Conservation (phyloP, 192 early-diverging fungal species). For the Coemansia sp. region DNA sequence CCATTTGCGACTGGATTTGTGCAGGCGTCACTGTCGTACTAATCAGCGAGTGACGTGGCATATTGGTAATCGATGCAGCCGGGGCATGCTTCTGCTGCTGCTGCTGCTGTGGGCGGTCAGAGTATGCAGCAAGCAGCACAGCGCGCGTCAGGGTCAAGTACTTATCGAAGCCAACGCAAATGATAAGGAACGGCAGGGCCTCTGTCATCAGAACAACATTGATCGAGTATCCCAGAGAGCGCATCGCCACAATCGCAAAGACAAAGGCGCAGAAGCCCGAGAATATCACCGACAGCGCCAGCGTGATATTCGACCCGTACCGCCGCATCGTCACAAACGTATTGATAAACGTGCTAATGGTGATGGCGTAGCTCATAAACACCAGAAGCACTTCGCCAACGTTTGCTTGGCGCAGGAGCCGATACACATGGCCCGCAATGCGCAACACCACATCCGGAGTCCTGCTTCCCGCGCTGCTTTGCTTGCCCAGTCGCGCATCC, state of each 20-base stretch:
- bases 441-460: slow-evolving; percentile 25
- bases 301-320: slow-evolving; percentile 76
- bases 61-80: not conserved
- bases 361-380: slow-evolving; percentile 75
- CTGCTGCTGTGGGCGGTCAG: slow-evolving; percentile 30
- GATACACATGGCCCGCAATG: slow-evolving; percentile 55
- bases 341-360: slow-evolving; percentile 74
- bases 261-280: slow-evolving; percentile 78
- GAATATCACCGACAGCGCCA: slow-evolving; percentile 69
- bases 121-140: slow-evolving; percentile 62
- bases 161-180: slow-evolving; percentile 90
- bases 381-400: slow-evolving; percentile 78
- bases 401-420: slow-evolving; percentile 68
- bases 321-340: slow-evolving; percentile 83
- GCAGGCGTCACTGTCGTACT: slow-evolving; percentile 34
- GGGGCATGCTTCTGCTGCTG: slow-evolving; percentile 2
- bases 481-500: slow-evolving; percentile 25
- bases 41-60: not conserved
- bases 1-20: slow-evolving; percentile 63
- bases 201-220: slow-evolving; percentile 75
- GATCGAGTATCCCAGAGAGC: slow-evolving; percentile 65
- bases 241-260: slow-evolving; percentile 68
- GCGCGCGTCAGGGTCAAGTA: slow-evolving; percentile 78
- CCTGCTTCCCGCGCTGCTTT: slow-evolving; percentile 5
- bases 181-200: slow-evolving; percentile 87